phyloP scores from a whole-genome alignment of 352 stramenopile genomes.

The Globisporangium cederbergense region DNA sequence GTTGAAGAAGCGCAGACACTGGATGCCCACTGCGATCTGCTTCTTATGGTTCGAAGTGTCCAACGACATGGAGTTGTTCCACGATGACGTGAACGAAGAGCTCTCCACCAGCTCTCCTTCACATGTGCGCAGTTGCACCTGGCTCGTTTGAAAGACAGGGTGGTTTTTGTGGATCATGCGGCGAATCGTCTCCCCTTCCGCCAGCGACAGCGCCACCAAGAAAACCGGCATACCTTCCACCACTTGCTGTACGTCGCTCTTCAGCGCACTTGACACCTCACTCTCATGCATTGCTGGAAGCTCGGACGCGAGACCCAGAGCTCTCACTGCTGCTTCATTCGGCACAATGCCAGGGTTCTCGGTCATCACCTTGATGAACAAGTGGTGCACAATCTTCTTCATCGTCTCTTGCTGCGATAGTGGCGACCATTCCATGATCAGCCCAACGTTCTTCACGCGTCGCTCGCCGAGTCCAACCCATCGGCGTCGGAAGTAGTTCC shows the following conservation, averaged over 20 bases:
- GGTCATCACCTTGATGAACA: constrained; percentile 55
- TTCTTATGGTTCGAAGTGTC: constrained; percentile 19
- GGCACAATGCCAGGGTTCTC: constrained; percentile 34
- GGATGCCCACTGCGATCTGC: constrained; percentile 46
- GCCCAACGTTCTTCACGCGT: constrained; percentile 85
- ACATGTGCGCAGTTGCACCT: constrained; percentile 72
- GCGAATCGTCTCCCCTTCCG: constrained; percentile 96
- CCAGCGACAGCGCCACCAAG: constrained; percentile 94
- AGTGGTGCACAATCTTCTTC: constrained; percentile 56
- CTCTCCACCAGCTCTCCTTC: constrained; percentile 81
- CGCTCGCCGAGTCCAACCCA: constrained; percentile 88
- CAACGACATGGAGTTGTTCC: constrained; percentile 20
- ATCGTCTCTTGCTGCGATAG: constrained; percentile 69
- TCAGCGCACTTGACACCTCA: constrained; percentile 29
- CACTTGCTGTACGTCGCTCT: constrained; percentile 34
- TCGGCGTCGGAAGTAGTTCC: constrained; percentile 85
- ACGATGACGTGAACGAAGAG: constrained; percentile 67
- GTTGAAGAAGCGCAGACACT: constrained; percentile 98
- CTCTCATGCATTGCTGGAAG: constrained; percentile 19
- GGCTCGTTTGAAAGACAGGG: constrained; percentile 61
- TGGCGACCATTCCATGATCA: constrained; percentile 88
- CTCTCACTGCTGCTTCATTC: constrained; percentile 74
- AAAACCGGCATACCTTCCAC: constrained; percentile 63
- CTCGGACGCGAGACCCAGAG: constrained; percentile 26
- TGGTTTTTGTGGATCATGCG: constrained; percentile 93